Percentiles rank a stretch among this genome's conserved stretches.
Evolutionary conservation across 345 rosid species (phyloP).

Genomic region (Citrus trifoliata): DNA sequence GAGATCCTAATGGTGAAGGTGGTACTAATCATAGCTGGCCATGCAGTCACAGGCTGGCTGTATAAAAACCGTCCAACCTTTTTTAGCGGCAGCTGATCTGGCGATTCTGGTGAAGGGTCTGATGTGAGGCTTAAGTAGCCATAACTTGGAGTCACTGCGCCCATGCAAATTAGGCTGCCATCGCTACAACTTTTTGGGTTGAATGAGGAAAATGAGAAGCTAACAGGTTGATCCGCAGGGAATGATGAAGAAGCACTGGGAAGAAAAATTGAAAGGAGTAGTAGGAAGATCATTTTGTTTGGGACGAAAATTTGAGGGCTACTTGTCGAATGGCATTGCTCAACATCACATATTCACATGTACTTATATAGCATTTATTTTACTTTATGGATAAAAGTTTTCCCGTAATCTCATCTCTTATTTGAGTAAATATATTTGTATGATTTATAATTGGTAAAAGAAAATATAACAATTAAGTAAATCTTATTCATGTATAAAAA

Average conservation of each 20-base stretch:
- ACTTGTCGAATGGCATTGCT: no score
- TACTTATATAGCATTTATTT: no score
- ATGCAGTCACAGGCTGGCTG: background rate
- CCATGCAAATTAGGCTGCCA: slow-evolving; percentile 28
- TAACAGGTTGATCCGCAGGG: background rate
- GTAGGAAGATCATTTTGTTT: no score
- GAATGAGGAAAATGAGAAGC: slow-evolving; percentile 25
- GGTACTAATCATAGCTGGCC: background rate
- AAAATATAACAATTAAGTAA: no score
- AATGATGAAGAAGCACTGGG: slow-evolving; percentile 5
- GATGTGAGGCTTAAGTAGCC: slow-evolving; percentile 29
- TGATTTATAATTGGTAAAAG: no score
- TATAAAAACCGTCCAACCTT: background rate
- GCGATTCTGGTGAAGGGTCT: background rate
- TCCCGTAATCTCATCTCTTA: no score
- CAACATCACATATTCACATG: no score
- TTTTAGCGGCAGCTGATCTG: no score
- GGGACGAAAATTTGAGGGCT: no score
- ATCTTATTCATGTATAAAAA: no score
- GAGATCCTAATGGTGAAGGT: background rate
- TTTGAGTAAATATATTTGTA: no score
- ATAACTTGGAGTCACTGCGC: slow-evolving; percentile 4
- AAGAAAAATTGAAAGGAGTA: background rate
- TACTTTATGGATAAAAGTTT: no score
- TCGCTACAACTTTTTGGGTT: slow-evolving; percentile 11